Percentiles rank a stretch among this genome's conserved stretches.
Evolutionary conservation across 2,329 filamentous ascomycete genomes (phyloP).

Genomic region (Lasiodiplodia theobromae): DNA sequence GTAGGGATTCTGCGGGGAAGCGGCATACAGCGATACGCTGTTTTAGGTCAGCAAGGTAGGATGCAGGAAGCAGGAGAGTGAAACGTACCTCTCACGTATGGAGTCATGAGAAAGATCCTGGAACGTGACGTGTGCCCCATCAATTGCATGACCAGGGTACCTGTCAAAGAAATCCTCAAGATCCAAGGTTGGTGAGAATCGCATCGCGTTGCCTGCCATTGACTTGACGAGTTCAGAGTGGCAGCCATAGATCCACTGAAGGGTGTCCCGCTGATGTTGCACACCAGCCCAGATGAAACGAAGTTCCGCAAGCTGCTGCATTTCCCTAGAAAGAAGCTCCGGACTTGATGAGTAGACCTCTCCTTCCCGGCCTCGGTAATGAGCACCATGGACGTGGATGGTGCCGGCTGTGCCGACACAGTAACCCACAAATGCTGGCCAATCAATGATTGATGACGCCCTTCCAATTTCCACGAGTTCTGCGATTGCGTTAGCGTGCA

Average conservation of each 20-base stretch:
- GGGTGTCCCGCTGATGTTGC: constrained; percentile 79
- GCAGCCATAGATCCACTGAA: constrained; percentile 79
- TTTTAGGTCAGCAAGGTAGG: constrained; percentile 17
- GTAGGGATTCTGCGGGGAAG: constrained; percentile 26
- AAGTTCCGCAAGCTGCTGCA: constrained; percentile 79
- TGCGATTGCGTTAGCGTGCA: constrained; percentile 86
- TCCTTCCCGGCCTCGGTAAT: constrained; percentile 72
- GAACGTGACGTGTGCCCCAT: constrained; percentile 77
- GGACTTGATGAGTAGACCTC: constrained; percentile 69
- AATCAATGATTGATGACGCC: constrained; percentile 77
- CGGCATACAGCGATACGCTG: constrained; percentile 27
- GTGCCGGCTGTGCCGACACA: constrained; percentile 87
- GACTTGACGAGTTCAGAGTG: constrained; percentile 82
- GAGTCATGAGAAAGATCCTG: constrained; percentile 70
- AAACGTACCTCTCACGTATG: constrained; percentile 60
- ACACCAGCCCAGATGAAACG: constrained; percentile 78
- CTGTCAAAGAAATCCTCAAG: constrained; percentile 88
- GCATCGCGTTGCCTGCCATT: constrained; percentile 70
- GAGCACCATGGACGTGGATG: constrained; percentile 84
- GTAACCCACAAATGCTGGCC: constrained; percentile 86
- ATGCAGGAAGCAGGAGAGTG: constrained; percentile 3
- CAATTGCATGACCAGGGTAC: constrained; percentile 75
- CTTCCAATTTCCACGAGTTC: constrained; percentile 79
- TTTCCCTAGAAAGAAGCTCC: constrained; percentile 77
- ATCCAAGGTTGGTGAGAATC: constrained; percentile 81